These are phyloP conservation scores for Aspergillus thermomutatus DNA, from an alignment of 2,329 filamentous ascomycete species.

Conservation along the genomic window DNA sequence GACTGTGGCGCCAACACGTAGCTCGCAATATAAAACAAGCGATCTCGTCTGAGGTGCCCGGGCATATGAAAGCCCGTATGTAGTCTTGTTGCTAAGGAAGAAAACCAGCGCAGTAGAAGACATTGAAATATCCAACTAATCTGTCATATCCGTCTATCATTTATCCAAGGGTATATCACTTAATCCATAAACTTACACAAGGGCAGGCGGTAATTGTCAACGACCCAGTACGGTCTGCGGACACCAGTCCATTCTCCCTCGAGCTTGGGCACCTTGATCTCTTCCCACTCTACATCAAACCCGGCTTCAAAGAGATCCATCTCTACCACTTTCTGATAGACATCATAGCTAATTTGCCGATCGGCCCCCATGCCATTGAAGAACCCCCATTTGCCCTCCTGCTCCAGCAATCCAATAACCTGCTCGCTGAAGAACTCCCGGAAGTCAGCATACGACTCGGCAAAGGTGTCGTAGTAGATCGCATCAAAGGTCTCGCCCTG, in stretches of 20 bases:
- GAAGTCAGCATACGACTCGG: constrained; percentile 84
- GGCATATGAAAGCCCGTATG: background rate
- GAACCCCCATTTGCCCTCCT: constrained; percentile 57
- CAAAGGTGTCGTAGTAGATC: constrained; percentile 98
- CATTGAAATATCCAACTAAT: background rate
- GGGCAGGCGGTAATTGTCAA: constrained; percentile 56
- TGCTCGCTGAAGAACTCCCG: constrained; percentile 84
- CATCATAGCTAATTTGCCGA: constrained; percentile 88
- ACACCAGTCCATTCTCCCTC: constrained; percentile 85
- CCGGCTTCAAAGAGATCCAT: constrained; percentile 87
- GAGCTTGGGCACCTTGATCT: constrained; percentile 69
- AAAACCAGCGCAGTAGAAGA: background rate
- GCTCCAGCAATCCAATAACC: constrained; percentile 69
- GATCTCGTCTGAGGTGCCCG: background rate
- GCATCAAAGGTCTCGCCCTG: constrained; percentile 72
- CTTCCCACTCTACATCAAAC: constrained; percentile 83
- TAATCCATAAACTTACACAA: constrained; percentile 39
- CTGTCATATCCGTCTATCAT: background rate
- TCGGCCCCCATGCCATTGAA: constrained; percentile 84
- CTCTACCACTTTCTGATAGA: constrained; percentile 88
- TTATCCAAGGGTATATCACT: background rate
- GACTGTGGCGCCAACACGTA: too few relatives aligned
- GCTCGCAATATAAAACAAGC: background rate
- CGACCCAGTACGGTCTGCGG: constrained; percentile 81
- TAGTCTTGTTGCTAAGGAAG: background rate